Evolutionary conservation across 2,329 filamentous ascomycete genomes (phyloP), one percentile per base, ranked within the genome.

Genomic region (Aulographum hederae): DNA sequence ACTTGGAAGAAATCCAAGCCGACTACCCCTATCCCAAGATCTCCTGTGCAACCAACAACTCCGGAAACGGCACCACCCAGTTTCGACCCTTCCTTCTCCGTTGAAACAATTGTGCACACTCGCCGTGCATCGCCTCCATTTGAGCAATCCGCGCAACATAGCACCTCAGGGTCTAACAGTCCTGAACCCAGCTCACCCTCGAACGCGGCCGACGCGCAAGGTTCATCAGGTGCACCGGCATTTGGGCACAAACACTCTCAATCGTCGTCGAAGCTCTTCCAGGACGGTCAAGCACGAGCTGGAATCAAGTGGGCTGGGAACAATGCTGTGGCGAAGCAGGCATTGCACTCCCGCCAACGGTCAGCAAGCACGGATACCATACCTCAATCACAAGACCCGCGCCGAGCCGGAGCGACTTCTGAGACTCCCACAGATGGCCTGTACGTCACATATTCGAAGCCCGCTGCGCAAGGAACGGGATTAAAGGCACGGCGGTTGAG

Each of bases 401-500:
- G 14, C 31, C 15, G 20, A 29, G 13, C 10, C 8, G 8, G 11
- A 23, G 32, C 13, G 26, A 31, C 8, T 18, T 23, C 21, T n/a
- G 15, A 8, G 31, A 36, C 8, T 18, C 21, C 13, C 31, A 36
- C 11, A 31, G 31, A 8, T 16, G 26, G 6, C 26, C 30, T 8
- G 13, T 16, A 6, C 11, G 29, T 26, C 6, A 43, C 38, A 19
- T 51, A 53, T 34, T 53, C 63, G 2, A 60, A 75, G 19, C 63
- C 71, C 1, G 76, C 79, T 2, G 71, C 73, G 32, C 66, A 67
- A 15, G 79, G 79, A 10, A 77, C 73, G 13, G 79, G 79, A 6
- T 65, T 79, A 49, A 86, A 85, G 56, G 73, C 79, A 18, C 67
- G 78, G n/a, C 72, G 78, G 31, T 61, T 86, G 56, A 85, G 78